Evolutionary conservation across 768 basidiomycete genomes (phyloP).

Genomic region (Strobilomyces dryophilus): DNA sequence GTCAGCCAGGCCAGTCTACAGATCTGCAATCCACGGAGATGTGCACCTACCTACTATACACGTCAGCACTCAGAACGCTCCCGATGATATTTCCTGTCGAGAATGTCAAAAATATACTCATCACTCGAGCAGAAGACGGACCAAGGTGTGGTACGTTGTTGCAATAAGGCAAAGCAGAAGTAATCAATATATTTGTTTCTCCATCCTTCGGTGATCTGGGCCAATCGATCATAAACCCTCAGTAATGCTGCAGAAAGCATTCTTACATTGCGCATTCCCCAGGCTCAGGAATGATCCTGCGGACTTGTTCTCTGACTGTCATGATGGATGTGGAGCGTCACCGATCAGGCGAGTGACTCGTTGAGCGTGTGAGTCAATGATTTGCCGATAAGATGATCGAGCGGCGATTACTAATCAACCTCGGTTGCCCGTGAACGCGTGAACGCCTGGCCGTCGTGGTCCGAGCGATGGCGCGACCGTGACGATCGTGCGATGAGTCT

Average conservation of each 20-base stretch:
- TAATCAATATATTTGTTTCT: constrained; percentile 85
- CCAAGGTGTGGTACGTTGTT: constrained; percentile 98
- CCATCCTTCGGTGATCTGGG: constrained; percentile 75
- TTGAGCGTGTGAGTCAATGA: background rate
- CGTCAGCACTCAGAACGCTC: constrained; percentile 94
- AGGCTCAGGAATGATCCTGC: constrained; percentile 50
- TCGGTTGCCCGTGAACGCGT: no score
- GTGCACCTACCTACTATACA: constrained; percentile 78
- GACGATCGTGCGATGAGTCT: no score
- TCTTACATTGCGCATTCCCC: constrained; percentile 47
- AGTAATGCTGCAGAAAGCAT: background rate
- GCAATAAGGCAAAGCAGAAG: constrained; percentile 93
- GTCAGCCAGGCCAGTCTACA: constrained; percentile 3
- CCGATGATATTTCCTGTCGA: constrained; percentile 81
- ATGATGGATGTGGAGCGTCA: constrained; percentile 26
- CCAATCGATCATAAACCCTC: background rate
- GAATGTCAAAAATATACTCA: background rate
- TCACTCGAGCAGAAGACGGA: constrained; percentile 30
- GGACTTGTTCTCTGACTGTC: constrained; percentile 50
- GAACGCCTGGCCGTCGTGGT: no score
- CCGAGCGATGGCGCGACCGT: no score
- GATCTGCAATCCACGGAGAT: background rate
- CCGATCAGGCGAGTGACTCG: constrained; percentile 1
- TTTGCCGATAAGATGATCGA: background rate
- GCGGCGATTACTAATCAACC: constrained; percentile 14